These are phyloP conservation scores for Podospora anserina DNA, from an alignment of 495 filamentous ascomycete species.

Conservation along the genomic window DNA sequence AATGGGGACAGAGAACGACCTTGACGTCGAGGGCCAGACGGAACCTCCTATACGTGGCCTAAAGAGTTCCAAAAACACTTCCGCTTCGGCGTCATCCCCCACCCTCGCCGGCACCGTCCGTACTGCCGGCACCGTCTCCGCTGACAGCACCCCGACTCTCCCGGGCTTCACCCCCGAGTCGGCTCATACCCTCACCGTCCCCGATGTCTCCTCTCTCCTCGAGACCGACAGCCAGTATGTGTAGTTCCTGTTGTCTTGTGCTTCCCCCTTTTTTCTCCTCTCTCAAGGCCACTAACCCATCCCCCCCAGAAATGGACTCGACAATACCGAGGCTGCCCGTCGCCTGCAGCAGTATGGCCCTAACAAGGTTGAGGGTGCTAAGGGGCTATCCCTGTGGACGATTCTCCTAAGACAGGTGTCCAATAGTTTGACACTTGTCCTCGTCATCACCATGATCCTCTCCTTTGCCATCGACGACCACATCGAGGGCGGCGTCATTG, in stretches of 20 bases:
- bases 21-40: constrained; percentile 49
- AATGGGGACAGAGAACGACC: constrained; percentile 49
- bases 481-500: constrained; percentile 81
- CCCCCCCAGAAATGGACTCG: constrained; percentile 39
- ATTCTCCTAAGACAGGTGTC: constrained; percentile 56
- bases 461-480: constrained; percentile 77
- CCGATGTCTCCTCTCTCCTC: constrained; percentile 26
- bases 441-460: constrained; percentile 79
- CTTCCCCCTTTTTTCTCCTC: background rate
- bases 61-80: constrained; percentile 32
- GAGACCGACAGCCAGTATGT: constrained; percentile 27
- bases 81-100: constrained; percentile 24
- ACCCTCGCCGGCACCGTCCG: constrained; percentile 29
- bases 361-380: constrained; percentile 51
- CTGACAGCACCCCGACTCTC: constrained; percentile 16
- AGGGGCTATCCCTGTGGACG: constrained; percentile 52
- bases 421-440: constrained; percentile 53
- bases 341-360: constrained; percentile 48
- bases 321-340: constrained; percentile 38
- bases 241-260: background rate
- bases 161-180: constrained; percentile 21
- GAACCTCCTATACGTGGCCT: constrained; percentile 51
- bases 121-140: constrained; percentile 16
- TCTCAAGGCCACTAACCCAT: background rate
- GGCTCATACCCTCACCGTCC: constrained; percentile 30